Base-by-base conservation (phyloP, 1,284 basidiomycete genomes). In the Cryptococcus sp. region DNA sequence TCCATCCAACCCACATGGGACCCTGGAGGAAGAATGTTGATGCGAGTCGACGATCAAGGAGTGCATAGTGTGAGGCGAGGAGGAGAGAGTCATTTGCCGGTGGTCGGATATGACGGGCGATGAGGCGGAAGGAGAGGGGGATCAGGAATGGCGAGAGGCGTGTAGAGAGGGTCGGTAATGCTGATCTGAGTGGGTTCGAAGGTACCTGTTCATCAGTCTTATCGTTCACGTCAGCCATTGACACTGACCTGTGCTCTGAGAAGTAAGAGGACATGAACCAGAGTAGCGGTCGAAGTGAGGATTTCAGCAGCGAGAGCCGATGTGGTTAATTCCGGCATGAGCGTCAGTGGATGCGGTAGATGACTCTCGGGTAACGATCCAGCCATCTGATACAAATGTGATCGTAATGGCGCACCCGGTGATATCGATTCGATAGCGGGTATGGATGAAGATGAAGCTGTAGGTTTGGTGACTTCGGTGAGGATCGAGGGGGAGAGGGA, bases 1-100 rank as follows among this genome's bases (percentile, higher is more conserved):
- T 94, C 77, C 84, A 93, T 3, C 81, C 79, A 57, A 87, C 78
- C 93, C 93, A 98, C 50, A 93, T 82, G 4, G 88, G 85, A 23
- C 91, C 92, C 34, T 90, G 84, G 57, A 97, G 77, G 46, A 96
- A 79, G 72, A 93, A 93, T 22, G 55, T 54, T 83, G 85, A 88
- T 28, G 87, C 75, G 54, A 97, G 80, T 57, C 87, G 84, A 45
- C 85, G 81, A 69, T 92, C 89, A 59, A 91, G 78, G 48, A 82
- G 80, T 16, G 87, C 83, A 66, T 94, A 89, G 69, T 59, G 1
- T 69, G 58, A 1, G 69, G 58, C 24, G 57, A 63, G 50, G 16
- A 72, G 59, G 24, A 54, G 51, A 9, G 57, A 54, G 32, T 62
- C 51, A 31, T 53, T 43, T 0, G 62, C 31, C 9, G 53, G 43